Base-by-base conservation (phyloP, 148 eudicot species). In the Camellia granthamiana region DNA sequence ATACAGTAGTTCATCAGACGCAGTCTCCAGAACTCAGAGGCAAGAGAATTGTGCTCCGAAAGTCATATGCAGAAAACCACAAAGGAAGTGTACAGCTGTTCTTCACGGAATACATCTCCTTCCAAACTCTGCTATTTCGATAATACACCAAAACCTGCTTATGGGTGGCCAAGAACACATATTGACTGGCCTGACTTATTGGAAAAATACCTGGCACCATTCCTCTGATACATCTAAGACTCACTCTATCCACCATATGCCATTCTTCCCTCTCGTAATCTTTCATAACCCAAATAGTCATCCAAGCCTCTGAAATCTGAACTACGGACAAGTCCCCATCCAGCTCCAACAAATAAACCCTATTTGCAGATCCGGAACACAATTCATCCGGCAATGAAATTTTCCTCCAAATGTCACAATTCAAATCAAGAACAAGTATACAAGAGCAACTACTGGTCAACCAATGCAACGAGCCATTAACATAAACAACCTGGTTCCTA, bases 151-250 rank as follows among this genome's bases (percentile, higher is more conserved):
- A 80, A 3, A 96, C 82, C 82, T 92, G 95, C 79, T 91, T 93
- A 77, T 92, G 94, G 0, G 98, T 90, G n/a, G 98, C 99, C 14
- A 96, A 90, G 63, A 93, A 92, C 63, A 96, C 86, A 69, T 84
- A 92, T n/a, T 90, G 84, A 46, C 86, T 84, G 0, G 84, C 84
- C 83, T 91, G 98, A 79, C 91, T 85, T 41, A 93, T 93, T 0
- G 99, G 99, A 70, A 92, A 96, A 81, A 96, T 88, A 3, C 98
- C 98, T 0, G 97, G 97, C 3, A 88, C 96, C 92, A 95, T 84
- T 61, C 91, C 97, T 78, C 84, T 83, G 47, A 96, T 96, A 77
- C 99, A 96, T 71, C 98, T 81, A 69, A 96, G 92, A 81, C 99
- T 96, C 74, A 96, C 98, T 84, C 87, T 88, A 77, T 96, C 99